These are phyloP conservation scores for Liquidambar formosana DNA, from an alignment of 164 flowering plant species.

Conservation along the genomic window DNA sequence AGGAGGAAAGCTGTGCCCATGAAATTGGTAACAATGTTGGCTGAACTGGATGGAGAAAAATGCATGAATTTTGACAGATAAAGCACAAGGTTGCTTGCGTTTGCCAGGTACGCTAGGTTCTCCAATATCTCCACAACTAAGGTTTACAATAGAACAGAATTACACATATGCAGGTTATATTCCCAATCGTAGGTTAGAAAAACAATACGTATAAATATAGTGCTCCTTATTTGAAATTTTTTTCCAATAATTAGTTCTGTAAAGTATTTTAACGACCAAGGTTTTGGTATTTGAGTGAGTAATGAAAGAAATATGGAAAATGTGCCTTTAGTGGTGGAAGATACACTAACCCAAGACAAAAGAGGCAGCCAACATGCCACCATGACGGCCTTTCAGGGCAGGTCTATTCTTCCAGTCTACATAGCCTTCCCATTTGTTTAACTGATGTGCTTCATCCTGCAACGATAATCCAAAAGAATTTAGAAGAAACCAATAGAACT, in stretches of 20 bases:
- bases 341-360: constrained; percentile 57
- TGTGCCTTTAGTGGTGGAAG: background rate
- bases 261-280: too few relatives aligned
- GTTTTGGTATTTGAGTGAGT: too few relatives aligned
- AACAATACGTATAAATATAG: background rate
- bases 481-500: background rate
- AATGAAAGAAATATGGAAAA: background rate
- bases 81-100: constrained; percentile 78
- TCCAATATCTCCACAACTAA: constrained; percentile 77
- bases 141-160: background rate
- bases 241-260: background rate
- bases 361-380: constrained; percentile 78
- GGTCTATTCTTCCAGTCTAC: constrained; percentile 73
- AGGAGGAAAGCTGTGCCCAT: constrained; percentile 93
- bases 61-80: constrained; percentile 69
- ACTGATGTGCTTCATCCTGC: constrained; percentile 28
- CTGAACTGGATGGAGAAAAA: constrained; percentile 59
- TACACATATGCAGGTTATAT: background rate
- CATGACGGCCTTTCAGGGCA: constrained; percentile 67
- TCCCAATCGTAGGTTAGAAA: background rate
- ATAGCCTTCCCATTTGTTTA: constrained; percentile 50
- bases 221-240: background rate
- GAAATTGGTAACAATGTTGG: constrained; percentile 78
- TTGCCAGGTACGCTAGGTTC: constrained; percentile 81
- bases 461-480: constrained; percentile 1